Conservation (phyloP, 192 early-diverging fungal species). For the Coemansia biformis region DNA sequence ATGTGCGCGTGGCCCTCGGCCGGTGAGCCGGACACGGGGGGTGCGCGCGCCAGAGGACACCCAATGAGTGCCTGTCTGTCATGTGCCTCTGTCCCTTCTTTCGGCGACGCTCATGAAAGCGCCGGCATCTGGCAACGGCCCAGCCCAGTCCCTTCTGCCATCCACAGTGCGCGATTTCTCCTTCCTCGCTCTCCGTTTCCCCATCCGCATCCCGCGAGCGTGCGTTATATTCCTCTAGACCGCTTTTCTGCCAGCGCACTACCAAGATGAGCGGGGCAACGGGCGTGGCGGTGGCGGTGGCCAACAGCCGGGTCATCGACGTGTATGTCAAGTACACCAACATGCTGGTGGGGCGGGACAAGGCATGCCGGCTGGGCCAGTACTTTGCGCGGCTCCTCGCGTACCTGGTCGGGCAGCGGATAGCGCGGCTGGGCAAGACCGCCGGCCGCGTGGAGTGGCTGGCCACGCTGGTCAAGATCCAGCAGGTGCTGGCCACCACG, state of each 20-base stretch:
- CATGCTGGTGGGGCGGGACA: slow-evolving; percentile 70
- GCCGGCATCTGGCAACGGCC: too few species aligned
- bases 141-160: too few species aligned
- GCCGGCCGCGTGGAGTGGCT: slow-evolving; percentile 20
- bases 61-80: neutral
- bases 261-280: slow-evolving; percentile 2
- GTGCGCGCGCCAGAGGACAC: neutral
- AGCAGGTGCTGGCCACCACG: slow-evolving; percentile 24
- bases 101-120: too few species aligned
- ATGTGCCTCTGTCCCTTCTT: neutral
- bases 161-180: too few species aligned
- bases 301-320: slow-evolving; percentile 22
- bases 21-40: neutral
- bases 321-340: slow-evolving; percentile 54
- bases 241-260: too few species aligned
- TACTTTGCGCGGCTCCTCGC: slow-evolving; percentile 79
- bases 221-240: too few species aligned
- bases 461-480: slow-evolving; percentile 14
- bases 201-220: too few species aligned
- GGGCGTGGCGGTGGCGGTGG: slow-evolving; percentile 1
- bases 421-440: slow-evolving; percentile 12
- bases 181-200: neutral
- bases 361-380: slow-evolving; percentile 76
- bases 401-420: slow-evolving; percentile 35
- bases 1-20: slow-evolving; percentile 1